phyloP scores from a whole-genome alignment of 345 rosid genomes.

The Bruguiera parviflora region DNA sequence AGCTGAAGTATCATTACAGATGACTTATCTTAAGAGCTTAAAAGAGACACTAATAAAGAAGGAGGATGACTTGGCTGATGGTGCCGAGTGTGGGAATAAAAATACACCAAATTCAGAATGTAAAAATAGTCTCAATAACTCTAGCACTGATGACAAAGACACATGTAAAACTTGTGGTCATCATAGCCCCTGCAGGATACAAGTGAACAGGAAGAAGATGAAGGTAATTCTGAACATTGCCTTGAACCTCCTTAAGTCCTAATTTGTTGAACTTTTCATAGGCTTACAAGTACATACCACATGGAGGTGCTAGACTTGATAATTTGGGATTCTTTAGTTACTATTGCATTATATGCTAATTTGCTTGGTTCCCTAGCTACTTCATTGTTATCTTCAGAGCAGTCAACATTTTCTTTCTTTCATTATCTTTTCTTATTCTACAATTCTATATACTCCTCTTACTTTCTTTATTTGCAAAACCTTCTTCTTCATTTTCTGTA shows the following conservation, averaged over 20 bases:
- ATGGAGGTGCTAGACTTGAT: background rate
- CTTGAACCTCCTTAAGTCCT: background rate
- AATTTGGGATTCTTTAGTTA: background rate
- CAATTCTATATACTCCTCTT: background rate
- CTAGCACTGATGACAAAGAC: constrained; percentile 23
- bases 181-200: constrained; percentile 40
- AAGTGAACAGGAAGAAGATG: constrained; percentile 61
- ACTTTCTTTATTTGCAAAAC: background rate
- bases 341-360: background rate
- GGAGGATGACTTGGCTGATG: constrained; percentile 45
- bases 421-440: background rate
- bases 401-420: background rate
- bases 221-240: constrained; percentile 29
- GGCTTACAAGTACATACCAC: background rate
- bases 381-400: background rate
- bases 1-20: constrained; percentile 32
- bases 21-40: constrained; percentile 19
- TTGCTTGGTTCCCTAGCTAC: background rate
- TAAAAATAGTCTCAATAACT: constrained; percentile 26
- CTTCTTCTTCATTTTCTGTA: too few relatives aligned
- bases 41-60: constrained; percentile 33
- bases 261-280: background rate
- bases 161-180: constrained; percentile 33
- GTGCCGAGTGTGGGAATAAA: constrained; percentile 30
- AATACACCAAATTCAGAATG: constrained; percentile 18